phyloP scores from a whole-genome alignment of 2,329 filamentous ascomycete genomes.

The Cladosporium sp. region DNA sequence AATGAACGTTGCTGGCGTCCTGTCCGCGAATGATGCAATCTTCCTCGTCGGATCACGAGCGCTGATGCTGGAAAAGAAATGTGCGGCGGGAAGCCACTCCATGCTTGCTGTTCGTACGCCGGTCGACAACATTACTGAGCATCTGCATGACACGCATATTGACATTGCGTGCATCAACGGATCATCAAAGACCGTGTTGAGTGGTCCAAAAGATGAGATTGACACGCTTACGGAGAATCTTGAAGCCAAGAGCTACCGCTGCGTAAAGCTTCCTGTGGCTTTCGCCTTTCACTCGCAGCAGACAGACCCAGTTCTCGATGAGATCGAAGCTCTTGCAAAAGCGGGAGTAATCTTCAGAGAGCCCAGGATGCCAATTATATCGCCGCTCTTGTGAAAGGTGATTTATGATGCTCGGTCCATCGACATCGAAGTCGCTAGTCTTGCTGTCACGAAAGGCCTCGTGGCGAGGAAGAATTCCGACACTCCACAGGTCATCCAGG shows the following conservation, averaged over 20 bases:
- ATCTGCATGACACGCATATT: not conserved
- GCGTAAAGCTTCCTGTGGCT: no score
- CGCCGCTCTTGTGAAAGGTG: no score
- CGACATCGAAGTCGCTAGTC: no score
- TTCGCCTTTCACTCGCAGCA: no score
- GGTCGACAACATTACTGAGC: conserved; percentile 13
- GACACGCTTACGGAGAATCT: conserved; percentile 8
- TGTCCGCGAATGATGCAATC: conserved; percentile 32
- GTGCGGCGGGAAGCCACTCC: conserved; percentile 21
- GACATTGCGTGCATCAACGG: conserved; percentile 29
- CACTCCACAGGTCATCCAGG: no score
- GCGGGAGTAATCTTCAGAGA: no score
- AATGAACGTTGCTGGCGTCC: conserved; percentile 32
- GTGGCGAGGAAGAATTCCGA: no score
- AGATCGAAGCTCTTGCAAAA: no score
- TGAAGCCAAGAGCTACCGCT: conserved; percentile 16
- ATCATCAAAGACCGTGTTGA: conserved; percentile 22
- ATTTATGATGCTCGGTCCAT: no score
- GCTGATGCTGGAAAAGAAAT: conserved; percentile 26
- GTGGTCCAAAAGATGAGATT: conserved; percentile 19
- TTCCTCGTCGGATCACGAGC: conserved; percentile 35
- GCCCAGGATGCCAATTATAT: no score
- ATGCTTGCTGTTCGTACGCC: conserved; percentile 26
- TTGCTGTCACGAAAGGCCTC: no score
- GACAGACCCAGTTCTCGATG: no score